Conservation (phyloP, 495 filamentous ascomycete species). For the Aspergillus baeticus region DNA sequence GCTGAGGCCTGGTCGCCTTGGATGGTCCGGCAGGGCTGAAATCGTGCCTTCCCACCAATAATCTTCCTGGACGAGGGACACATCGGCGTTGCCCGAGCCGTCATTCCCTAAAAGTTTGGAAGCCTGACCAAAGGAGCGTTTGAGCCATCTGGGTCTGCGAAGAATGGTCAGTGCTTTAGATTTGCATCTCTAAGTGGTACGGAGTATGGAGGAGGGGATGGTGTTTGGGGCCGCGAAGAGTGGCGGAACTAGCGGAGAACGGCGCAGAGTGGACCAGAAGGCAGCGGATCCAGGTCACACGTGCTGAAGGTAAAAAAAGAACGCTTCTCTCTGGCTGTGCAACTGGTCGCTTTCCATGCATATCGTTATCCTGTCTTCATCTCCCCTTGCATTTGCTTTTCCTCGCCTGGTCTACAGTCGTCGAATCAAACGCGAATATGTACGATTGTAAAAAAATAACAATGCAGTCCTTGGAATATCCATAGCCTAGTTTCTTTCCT, state of each 20-base stretch:
- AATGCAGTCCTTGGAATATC: slow-evolving; percentile 28
- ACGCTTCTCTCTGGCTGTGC: not conserved
- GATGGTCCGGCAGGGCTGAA: slow-evolving; percentile 13
- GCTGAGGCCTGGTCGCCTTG: not conserved
- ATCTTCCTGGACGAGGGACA: not conserved
- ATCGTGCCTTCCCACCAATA: not conserved
- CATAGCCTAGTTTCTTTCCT: slow-evolving; percentile 32
- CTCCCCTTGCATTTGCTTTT: not conserved
- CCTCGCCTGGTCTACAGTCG: not conserved
- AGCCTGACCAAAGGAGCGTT: not conserved
- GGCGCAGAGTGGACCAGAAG: not conserved
- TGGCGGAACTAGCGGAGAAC: not conserved
- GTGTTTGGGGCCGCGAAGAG: not conserved
- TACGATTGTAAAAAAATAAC: slow-evolving; percentile 16
- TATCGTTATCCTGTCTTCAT: not conserved
- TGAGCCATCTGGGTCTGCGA: not conserved
- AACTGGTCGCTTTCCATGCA: not conserved
- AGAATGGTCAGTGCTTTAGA: not conserved
- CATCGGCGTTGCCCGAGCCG: slow-evolving; percentile 10
- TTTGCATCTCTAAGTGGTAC: not conserved
- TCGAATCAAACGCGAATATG: too few species aligned
- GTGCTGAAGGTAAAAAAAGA: not conserved
- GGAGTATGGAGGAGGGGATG: too few species aligned
- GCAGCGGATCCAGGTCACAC: not conserved
- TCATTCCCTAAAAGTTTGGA: not conserved